phyloP scores from a whole-genome alignment of 768 basidiomycete species.

The Harrya chromipes region DNA sequence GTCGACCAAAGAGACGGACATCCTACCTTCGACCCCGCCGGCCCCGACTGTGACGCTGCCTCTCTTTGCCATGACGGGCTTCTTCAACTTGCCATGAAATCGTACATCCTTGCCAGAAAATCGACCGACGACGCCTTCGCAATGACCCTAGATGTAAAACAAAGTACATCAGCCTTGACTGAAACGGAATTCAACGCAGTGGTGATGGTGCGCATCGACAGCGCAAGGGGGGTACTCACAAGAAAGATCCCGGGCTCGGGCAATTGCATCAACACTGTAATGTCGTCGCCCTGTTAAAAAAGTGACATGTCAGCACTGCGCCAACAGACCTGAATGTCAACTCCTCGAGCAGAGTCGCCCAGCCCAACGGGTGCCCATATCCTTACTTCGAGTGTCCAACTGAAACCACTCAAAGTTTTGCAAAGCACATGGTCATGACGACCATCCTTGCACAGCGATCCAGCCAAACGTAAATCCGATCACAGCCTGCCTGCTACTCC shows the following conservation, averaged over 20 bases:
- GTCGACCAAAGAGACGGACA: conserved; percentile 20
- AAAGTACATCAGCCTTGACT: not conserved
- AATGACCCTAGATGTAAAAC: conserved; percentile 57
- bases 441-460: no score
- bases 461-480: no score
- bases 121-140: conserved; percentile 82
- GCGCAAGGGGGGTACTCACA: conserved; percentile 40
- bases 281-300: conserved; percentile 66
- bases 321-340: not conserved
- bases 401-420: no score
- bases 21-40: conserved; percentile 6
- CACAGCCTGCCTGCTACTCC: no score
- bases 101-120: conserved; percentile 63
- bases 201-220: no score
- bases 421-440: not conserved
- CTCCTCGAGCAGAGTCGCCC: not conserved
- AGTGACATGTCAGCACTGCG: conserved; percentile 8
- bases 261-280: conserved; percentile 73
- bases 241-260: conserved; percentile 55
- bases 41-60: conserved; percentile 17
- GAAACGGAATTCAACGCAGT: not conserved
- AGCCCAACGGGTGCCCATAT: not conserved
- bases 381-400: no score
- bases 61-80: conserved; percentile 74
- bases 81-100: conserved; percentile 75